A percentile compares a stretch with the other conserved stretches of the same genome.
phyloP scores from a whole-genome alignment of 1,139 yeast genomes.

The Yamadazyma kanchanaburiensis region DNA sequence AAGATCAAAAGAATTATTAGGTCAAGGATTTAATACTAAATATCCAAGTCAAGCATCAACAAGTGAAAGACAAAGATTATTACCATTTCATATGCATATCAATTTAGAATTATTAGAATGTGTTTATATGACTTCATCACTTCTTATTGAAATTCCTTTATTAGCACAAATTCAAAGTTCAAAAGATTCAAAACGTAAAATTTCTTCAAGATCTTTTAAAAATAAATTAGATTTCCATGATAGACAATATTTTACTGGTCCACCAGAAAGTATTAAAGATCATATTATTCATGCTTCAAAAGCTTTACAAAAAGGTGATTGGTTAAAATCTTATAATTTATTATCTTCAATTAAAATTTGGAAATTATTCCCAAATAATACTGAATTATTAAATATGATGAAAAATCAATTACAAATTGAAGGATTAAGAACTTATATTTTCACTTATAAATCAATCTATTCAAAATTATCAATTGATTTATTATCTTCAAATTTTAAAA shows the following conservation, averaged over 20 bases:
- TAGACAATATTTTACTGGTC: constrained; percentile 94
- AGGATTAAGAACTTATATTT: constrained; percentile 86
- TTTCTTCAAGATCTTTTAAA: constrained; percentile 75
- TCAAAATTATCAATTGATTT: constrained; percentile 69
- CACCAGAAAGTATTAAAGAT: constrained; percentile 96
- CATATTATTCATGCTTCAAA: constrained; percentile 91
- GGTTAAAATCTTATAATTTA: constrained; percentile 74
- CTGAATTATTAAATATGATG: constrained; percentile 64
- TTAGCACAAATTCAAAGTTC: constrained; percentile 49
- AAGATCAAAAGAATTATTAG: constrained; percentile 87
- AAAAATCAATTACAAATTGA: constrained; percentile 78
- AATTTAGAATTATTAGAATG: constrained; percentile 93
- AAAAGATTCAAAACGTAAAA: constrained; percentile 56
- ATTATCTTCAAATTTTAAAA: constrained; percentile 64
- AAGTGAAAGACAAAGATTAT: constrained; percentile 74
- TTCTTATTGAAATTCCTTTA: constrained; percentile 88
- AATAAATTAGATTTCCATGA: constrained; percentile 91
- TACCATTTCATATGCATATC: constrained; percentile 98
- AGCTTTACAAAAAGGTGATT: constrained; percentile 85
- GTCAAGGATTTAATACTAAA: constrained; percentile 84
- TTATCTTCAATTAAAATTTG: constrained; percentile 81
- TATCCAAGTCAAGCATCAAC: constrained; percentile 54
- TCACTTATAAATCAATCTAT: constrained; percentile 77
- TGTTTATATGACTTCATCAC: constrained; percentile 85
- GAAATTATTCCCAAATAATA: constrained; percentile 75